Evolutionary conservation across 495 filamentous ascomycete genomes (phyloP), one percentile per base, ranked within the genome.

Genomic region (Penicillium bovifimosum): DNA sequence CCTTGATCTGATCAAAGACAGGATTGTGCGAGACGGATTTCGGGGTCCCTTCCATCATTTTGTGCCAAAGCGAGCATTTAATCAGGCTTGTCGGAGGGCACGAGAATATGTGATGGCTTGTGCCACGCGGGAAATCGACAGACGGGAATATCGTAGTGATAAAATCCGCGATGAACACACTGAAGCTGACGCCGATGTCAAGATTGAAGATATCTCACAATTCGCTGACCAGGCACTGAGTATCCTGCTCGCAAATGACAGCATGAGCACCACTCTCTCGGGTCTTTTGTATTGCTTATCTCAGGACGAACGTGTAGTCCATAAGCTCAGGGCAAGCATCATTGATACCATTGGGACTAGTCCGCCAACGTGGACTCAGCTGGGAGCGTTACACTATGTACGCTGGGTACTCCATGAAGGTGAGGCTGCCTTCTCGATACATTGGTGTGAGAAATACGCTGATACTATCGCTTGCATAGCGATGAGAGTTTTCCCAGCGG

Each of bases 211-310:
- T 3, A 13, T 46, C 0, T 33, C 47, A 2, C 48, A 28, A 5
- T 49, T 39, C 24, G 28, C 47, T 13, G 44, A 58, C 13, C 53
- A 58, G 38, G 24, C 48, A 26, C 27, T 58, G n/a, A 55, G 51
- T 16, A 44, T 60, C 10, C 44, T 63, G 7, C 47, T 60, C 1
- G 54, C 51, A 27, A 61, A 54, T 40, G 58, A 61, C 31, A 60
- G 50, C 33, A 56, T 61, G 36, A 50, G 45, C 35, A 58, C 57
- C 3, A 53, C 54, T 1, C 46, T 61, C 2, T 50, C 53, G 20
- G 54, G 51, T n/a, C 33, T 61, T 27, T 41, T 57, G 20, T 61
- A 45, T 18, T 54, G 40, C 41, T 50, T 61, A 14, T 41, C 50
- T 24, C 32, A 47, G 31, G 31, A 60, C 18, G 26, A 51, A 14